These are phyloP conservation scores for Xerocomus potaroensis DNA, from an alignment of 768 basidiomycete species.

Conservation along the genomic window DNA sequence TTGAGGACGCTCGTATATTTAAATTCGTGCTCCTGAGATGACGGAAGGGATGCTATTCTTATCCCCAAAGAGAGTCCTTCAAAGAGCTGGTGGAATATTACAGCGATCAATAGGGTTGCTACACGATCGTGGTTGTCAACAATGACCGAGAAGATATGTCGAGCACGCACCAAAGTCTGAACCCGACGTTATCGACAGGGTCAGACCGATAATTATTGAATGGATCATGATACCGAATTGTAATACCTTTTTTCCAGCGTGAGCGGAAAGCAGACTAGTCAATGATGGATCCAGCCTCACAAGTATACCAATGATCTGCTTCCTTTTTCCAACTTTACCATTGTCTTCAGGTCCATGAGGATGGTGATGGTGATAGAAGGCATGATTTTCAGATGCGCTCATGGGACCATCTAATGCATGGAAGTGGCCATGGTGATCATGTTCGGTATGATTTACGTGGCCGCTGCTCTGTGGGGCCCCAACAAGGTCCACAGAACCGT, in stretches of 20 bases:
- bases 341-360: slow-evolving; percentile 13
- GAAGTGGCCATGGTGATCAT: slow-evolving; percentile 4
- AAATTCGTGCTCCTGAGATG: slow-evolving; percentile 25
- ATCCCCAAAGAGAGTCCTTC: slow-evolving; percentile 83
- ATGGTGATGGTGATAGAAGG: slow-evolving; percentile 1
- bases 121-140: neutral
- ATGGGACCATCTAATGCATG: slow-evolving; percentile 4
- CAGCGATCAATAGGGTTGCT: slow-evolving; percentile 72
- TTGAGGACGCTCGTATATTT: slow-evolving; percentile 37
- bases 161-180: slow-evolving; percentile 61
- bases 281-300: slow-evolving; percentile 31
- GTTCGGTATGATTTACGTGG: slow-evolving; percentile 2
- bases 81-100: slow-evolving; percentile 80
- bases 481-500: slow-evolving; percentile 13
- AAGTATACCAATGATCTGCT: slow-evolving; percentile 72
- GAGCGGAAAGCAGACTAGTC: neutral
- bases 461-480: neutral
- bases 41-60: slow-evolving; percentile 65
- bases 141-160: neutral
- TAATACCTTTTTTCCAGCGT: slow-evolving; percentile 50
- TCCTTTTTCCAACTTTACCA: slow-evolving; percentile 43
- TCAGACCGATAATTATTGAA: slow-evolving; percentile 75
- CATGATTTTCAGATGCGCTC: neutral
- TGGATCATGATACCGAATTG: slow-evolving; percentile 86
- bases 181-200: slow-evolving; percentile 65